Percentiles rank a stretch among this genome's conserved stretches.
Conservation (phyloP, 106 monocot species). For the Chionographis japonica region DNA sequence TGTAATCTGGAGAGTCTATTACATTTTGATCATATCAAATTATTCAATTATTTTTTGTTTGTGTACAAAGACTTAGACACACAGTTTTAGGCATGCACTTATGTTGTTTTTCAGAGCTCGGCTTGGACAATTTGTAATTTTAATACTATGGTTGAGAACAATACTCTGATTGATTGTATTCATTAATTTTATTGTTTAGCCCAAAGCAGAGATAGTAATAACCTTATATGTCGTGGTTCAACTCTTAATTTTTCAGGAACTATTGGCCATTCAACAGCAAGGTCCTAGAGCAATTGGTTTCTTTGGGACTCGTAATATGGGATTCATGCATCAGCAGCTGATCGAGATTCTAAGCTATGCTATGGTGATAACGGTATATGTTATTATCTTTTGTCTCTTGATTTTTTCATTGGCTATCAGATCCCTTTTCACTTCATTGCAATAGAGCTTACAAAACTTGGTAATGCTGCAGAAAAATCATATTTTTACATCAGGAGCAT, state of each 20-base stretch:
- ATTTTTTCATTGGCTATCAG: neutral
- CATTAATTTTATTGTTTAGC: too few species aligned
- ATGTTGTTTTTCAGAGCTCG: too few species aligned
- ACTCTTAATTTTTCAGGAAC: conserved; percentile 43
- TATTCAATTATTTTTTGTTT: too few species aligned
- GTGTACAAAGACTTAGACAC: too few species aligned
- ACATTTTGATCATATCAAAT: too few species aligned
- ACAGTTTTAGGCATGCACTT: too few species aligned
- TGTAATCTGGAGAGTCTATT: too few species aligned
- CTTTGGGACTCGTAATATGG: conserved; percentile 98
- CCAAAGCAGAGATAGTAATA: too few species aligned
- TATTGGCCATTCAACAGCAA: conserved; percentile 95
- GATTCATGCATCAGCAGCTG: conserved; percentile 98
- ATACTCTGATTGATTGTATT: too few species aligned
- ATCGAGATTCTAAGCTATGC: conserved; percentile 99
- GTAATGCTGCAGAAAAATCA: conserved; percentile 80
- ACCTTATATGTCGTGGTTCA: too few species aligned
- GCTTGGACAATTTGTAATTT: too few species aligned
- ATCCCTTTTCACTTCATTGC: neutral
- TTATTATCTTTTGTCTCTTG: neutral
- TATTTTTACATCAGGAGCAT: conserved; percentile 93
- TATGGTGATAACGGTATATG: conserved; percentile 91
- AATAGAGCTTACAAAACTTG: neutral
- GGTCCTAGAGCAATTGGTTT: conserved; percentile 96
- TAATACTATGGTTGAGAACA: too few species aligned